Evolutionary conservation across 2,329 filamentous ascomycete genomes (phyloP), one percentile per base, ranked within the genome.

Genomic region (Cadophora luteo-olivacea): DNA sequence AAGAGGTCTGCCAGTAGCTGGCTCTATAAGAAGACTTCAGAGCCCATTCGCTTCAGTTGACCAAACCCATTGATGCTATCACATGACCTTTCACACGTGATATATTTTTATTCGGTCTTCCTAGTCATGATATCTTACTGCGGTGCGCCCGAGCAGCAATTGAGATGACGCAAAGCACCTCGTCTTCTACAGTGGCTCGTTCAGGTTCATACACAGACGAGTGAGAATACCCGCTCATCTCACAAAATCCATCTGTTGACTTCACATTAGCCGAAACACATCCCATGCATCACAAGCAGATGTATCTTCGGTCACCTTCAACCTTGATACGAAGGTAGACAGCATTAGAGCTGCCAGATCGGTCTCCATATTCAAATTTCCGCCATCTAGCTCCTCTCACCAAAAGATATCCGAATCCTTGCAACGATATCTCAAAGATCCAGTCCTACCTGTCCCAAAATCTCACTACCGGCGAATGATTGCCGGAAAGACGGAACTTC

Each of bases 391-490:
- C 4, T 58, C 19, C 19, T 11, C 22, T 9, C 19, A 7, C 19
- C 32, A 25, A 41, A 38, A 33, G 12, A 58, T 41, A 58, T 8
- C 55, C 32, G 55, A 58, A 16, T 58, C 55, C n/a, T 38, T 58
- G 16, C 19, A 58, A 36, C 32, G 55, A 58, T 58, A 58, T 41
- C 55, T 58, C n/a, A 22, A 16, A 22, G 55, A 41, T 19, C 55
- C 55, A 1, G 55, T 41, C 4, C 32, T 58, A 6, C 55, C 55
- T 12, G 41, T 58, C 12, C 33, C 55, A 41, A 14, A 33, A 41
- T 36, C 29, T 58, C 55, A 58, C n/a, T 58, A 58, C 55, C 55
- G 55, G 19, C 33, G 19, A 19, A 54, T 54, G 51, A n/a, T 32
- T 33, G 51, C 32, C 33, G 51, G 51, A 16, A 54, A 32, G 25